Conservation (phyloP, 352 stramenopile genomes). For the Stephanocyclus meneghinianus region DNA sequence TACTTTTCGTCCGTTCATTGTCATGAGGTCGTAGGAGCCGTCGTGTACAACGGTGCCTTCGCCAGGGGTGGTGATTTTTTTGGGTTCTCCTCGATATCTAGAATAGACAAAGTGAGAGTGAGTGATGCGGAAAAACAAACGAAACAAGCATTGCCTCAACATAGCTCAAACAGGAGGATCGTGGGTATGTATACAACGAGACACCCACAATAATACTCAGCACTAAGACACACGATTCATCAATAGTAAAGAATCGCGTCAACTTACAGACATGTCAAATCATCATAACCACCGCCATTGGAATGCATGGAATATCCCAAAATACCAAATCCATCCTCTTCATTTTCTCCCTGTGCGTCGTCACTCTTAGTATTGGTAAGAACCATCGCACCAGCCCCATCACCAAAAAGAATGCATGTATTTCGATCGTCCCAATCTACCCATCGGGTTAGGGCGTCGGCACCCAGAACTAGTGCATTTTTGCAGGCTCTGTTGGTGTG, state of each 20-base stretch:
- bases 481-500: slow-evolving; percentile 42
- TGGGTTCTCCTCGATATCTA: slow-evolving; percentile 73
- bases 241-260: neutral
- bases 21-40: slow-evolving; percentile 79
- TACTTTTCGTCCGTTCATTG: slow-evolving; percentile 86
- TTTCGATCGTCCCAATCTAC: slow-evolving; percentile 88
- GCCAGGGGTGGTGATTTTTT: slow-evolving; percentile 67
- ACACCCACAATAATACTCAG: no score
- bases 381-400: slow-evolving; percentile 86
- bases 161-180: no score
- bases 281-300: slow-evolving; percentile 82
- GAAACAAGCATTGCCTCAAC: no score
- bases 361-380: slow-evolving; percentile 42
- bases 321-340: slow-evolving; percentile 61
- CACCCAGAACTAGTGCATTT: slow-evolving; percentile 84
- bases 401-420: slow-evolving; percentile 87
- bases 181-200: no score
- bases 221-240: neutral
- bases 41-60: slow-evolving; percentile 71
- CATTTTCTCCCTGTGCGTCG: slow-evolving; percentile 8
- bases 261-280: slow-evolving; percentile 83
- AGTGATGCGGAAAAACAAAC: neutral
- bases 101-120: neutral
- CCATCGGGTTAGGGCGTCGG: slow-evolving; percentile 84
- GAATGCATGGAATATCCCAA: slow-evolving; percentile 85